Conservation (phyloP, 805 yeast genomes). For the Saccharomycopsis schoenii region DNA sequence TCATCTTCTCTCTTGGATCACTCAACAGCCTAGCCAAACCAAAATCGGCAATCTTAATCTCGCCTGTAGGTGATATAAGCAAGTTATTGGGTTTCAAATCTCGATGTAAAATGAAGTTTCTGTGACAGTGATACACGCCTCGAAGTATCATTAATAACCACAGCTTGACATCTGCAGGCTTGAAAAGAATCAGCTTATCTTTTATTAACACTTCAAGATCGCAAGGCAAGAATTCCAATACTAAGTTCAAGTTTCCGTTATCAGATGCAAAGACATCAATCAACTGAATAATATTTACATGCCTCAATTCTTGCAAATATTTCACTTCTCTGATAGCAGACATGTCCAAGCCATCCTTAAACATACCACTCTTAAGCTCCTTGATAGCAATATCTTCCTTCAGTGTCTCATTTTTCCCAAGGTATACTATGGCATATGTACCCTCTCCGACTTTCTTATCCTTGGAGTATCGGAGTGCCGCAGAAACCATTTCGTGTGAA, state of each 20-base stretch:
- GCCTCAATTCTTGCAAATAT: constrained; percentile 71
- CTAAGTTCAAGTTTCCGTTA: constrained; percentile 61
- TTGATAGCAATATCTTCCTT: constrained; percentile 74
- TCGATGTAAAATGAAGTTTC: constrained; percentile 83
- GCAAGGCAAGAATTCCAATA: constrained; percentile 86
- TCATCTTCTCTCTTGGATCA: constrained; percentile 54
- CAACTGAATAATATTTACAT: constrained; percentile 75
- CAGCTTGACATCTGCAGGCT: constrained; percentile 79
- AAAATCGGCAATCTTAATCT: constrained; percentile 91
- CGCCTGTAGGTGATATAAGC: constrained; percentile 77
- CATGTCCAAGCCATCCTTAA: constrained; percentile 96
- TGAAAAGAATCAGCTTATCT: constrained; percentile 65
- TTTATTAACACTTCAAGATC: constrained; percentile 86
- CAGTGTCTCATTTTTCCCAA: constrained; percentile 57
- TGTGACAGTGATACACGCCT: constrained; percentile 92
- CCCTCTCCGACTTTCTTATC: constrained; percentile 97
- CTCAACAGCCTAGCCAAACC: constrained; percentile 87
- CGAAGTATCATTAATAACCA: constrained; percentile 93
- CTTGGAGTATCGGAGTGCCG: constrained; percentile 24
- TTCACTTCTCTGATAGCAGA: constrained; percentile 92
- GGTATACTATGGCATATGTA: constrained; percentile 92
- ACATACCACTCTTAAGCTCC: constrained; percentile 88
- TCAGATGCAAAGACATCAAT: constrained; percentile 74
- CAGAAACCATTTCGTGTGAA: not conserved
- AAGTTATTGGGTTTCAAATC: constrained; percentile 91